Evolutionary conservation across 1,139 yeast species (phyloP).

Genomic region (Pneumocystis murina): DNA sequence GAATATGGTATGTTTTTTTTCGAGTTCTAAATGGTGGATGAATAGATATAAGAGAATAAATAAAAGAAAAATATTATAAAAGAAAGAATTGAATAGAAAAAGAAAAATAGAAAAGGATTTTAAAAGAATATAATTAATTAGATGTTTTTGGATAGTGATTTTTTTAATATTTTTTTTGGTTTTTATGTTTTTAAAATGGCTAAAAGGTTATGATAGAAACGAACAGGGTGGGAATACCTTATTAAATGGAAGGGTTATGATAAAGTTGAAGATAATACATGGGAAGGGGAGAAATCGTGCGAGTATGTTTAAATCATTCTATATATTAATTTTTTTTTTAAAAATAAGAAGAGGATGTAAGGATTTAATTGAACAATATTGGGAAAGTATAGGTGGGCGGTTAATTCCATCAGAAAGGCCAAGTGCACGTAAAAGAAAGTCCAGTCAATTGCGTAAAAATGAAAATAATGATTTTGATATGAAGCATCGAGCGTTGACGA

Average conservation of each 20-base stretch:
- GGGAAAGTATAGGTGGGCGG: background rate
- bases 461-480: background rate
- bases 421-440: background rate
- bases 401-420: background rate
- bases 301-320: background rate
- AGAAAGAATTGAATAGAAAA: background rate
- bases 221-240: slow-evolving; percentile 1
- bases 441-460: background rate
- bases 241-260: slow-evolving; percentile 2
- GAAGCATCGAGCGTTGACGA: background rate
- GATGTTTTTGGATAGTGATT: background rate
- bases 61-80: too few relatives aligned
- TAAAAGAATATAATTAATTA: background rate
- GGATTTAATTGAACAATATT: background rate
- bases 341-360: background rate
- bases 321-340: background rate
- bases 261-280: background rate
- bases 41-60: background rate
- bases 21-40: background rate
- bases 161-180: background rate
- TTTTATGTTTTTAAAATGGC: background rate
- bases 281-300: background rate
- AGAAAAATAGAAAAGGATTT: background rate
- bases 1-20: background rate
- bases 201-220: background rate